Evolutionary conservation across 345 rosid species (phyloP).

Genomic region (Aquilaria malaccensis): DNA sequence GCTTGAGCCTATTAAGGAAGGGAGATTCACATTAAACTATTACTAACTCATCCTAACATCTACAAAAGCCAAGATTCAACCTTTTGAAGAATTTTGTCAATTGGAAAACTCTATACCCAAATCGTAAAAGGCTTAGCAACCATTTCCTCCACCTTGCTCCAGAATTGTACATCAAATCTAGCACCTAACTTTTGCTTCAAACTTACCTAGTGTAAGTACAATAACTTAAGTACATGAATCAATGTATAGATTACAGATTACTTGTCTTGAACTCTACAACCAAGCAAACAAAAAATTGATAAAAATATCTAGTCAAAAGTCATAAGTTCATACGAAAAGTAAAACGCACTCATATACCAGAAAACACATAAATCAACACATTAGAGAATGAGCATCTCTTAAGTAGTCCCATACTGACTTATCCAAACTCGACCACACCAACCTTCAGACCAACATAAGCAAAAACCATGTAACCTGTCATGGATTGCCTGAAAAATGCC

Average conservation of each 20-base stretch:
- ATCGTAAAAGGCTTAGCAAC: too few relatives aligned
- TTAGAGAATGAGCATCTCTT: conserved; percentile 1
- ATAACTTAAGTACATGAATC: neutral
- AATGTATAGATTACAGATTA: neutral
- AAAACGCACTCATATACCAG: neutral
- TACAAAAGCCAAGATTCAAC: too few relatives aligned
- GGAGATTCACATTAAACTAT: too few relatives aligned
- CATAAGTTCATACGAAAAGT: neutral
- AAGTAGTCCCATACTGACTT: conserved; percentile 1
- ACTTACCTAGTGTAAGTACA: neutral
- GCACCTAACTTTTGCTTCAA: neutral
- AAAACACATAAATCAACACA: neutral
- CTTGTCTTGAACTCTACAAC: neutral
- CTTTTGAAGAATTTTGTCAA: too few relatives aligned
- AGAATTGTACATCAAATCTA: too few relatives aligned
- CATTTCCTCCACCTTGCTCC: too few relatives aligned
- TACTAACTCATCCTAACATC: too few relatives aligned
- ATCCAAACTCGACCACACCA: conserved; percentile 42
- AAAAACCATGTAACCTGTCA: neutral
- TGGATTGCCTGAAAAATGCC: neutral
- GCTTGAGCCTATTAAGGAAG: too few relatives aligned
- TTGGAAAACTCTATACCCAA: too few relatives aligned
- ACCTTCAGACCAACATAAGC: conserved; percentile 47
- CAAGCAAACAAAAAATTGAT: neutral
- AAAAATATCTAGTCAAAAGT: neutral